Conservation (phyloP, 352 stramenopile genomes). For the Phytophthora quininea region DNA sequence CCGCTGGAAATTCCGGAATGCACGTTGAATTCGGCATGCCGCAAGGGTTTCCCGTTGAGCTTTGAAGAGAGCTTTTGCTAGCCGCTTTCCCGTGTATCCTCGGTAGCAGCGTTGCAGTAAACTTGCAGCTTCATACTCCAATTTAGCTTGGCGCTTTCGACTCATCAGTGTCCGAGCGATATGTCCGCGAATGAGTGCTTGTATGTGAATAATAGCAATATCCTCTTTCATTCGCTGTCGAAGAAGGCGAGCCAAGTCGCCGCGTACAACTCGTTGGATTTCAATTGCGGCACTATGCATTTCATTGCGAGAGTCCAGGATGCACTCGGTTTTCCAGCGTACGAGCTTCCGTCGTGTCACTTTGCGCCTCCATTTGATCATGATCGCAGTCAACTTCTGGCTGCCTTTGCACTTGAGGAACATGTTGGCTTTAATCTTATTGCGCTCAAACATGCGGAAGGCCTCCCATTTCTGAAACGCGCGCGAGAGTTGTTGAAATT, state of each 20-base stretch:
- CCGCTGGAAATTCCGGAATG: conserved; percentile 68
- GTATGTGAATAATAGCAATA: conserved; percentile 46
- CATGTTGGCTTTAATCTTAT: conserved; percentile 77
- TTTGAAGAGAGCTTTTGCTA: conserved; percentile 65
- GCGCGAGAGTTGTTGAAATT: conserved; percentile 68
- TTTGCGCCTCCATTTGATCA: conserved; percentile 67
- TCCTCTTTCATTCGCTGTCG: conserved; percentile 29
- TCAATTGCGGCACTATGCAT: conserved; percentile 67
- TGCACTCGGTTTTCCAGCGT: conserved; percentile 57
- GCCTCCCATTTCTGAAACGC: conserved; percentile 75
- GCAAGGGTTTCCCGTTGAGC: conserved; percentile 66
- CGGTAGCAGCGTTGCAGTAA: conserved; percentile 81
- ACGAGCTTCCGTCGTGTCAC: conserved; percentile 49
- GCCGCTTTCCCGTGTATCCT: conserved; percentile 75
- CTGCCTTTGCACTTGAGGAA: conserved; percentile 87
- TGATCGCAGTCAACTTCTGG: conserved; percentile 71
- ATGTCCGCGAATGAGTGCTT: conserved; percentile 58
- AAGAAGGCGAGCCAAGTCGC: conserved; percentile 45
- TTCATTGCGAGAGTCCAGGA: conserved; percentile 62
- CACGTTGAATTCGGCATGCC: conserved; percentile 66
- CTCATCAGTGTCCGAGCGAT: conserved; percentile 35
- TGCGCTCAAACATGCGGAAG: conserved; percentile 72
- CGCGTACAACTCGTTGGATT: conserved; percentile 68
- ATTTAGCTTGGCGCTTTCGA: conserved; percentile 35
- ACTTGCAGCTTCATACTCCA: conserved; percentile 52